Base-by-base conservation (phyloP, 352 stramenopile species). In the Pythium graminicola region DNA sequence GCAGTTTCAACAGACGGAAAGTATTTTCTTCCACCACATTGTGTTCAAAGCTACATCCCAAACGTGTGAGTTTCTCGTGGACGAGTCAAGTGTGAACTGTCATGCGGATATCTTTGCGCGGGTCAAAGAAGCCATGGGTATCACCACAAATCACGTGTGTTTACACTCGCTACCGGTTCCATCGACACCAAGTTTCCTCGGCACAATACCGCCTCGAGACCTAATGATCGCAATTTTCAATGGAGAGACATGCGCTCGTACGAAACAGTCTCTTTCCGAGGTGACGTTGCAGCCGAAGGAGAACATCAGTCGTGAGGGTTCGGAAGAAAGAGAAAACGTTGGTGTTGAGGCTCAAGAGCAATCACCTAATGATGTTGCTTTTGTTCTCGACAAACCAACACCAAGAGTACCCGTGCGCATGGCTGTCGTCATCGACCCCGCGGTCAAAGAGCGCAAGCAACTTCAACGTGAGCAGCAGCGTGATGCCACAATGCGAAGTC, bases 21-120 rank as follows among this genome's bases (percentile, higher is more conserved):
- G 73, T 43, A 70, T 88, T n/a, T 90, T 90, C 55, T 89, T 72
- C 56, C 77, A 90, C 54, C 80, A 90, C 52, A 69, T 87, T 31
- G 48, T 90, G 47, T 90, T 85, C 67, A 85, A 90, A 46, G 49
- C 71, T 2, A 56, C 49, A 23, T 53, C 57, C 22, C 60, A 67
- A 10, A 49, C 45, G 7, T 86, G 76, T 36, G 70, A 83, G 39
- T 76, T 85, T 23, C 65, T 90, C 22, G 57, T 85, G 56, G 65
- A 77, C 35, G 58, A 62, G 4, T 63, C 54, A 16, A 63, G 84
- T 24, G 24, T 22, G 4, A 82, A 83, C 35, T 85, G 72, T 44
- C 73, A 77, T 22, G 31, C 60, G 9, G 77, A 88, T 27, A 67
- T 88, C 36, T 67, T 80, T 28, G 50, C 50, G 20, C 50, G 57